Percentiles rank a stretch among this genome's conserved stretches.
Conservation (phyloP, 2,329 filamentous ascomycete species). For the Aspergillus neotritici region DNA sequence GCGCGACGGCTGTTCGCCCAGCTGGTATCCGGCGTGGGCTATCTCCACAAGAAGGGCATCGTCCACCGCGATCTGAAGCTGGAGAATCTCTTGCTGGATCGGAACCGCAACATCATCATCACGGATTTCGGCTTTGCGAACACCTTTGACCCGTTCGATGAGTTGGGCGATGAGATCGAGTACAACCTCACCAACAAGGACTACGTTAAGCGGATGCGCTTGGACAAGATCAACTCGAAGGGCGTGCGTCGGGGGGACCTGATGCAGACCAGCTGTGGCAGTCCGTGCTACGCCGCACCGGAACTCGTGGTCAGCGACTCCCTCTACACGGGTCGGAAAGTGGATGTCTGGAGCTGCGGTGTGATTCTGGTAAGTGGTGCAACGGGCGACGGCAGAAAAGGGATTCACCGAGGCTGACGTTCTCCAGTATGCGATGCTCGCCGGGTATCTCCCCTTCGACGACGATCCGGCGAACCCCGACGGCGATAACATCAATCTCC, state of each 20-base stretch:
- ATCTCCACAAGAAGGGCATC: constrained; percentile 97
- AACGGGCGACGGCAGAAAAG: too few relatives aligned
- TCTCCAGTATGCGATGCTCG: constrained; percentile 89
- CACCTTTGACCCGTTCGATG: constrained; percentile 85
- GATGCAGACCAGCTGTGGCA: constrained; percentile 98
- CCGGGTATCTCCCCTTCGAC: constrained; percentile 94
- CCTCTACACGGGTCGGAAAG: constrained; percentile 92
- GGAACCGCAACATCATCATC: constrained; percentile 98
- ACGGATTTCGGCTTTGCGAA: constrained; percentile 99
- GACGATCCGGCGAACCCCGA: constrained; percentile 97
- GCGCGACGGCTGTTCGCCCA: constrained; percentile 91
- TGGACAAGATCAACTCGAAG: constrained; percentile 71
- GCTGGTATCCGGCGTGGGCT: constrained; percentile 91
- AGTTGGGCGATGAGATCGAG: constrained; percentile 85
- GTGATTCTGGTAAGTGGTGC: constrained; percentile 77
- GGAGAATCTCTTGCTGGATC: constrained; percentile 89
- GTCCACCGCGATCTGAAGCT: constrained; percentile 95
- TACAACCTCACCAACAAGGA: constrained; percentile 80
- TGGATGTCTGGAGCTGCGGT: constrained; percentile 98
- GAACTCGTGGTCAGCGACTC: constrained; percentile 97
- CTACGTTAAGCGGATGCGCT: constrained; percentile 76
- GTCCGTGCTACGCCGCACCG: constrained; percentile 93
- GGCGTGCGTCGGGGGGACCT: constrained; percentile 81
- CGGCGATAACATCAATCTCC: constrained; percentile 96
- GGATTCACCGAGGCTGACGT: too few relatives aligned